Evolutionary conservation across 2,329 filamentous ascomycete genomes (phyloP), one percentile per base, ranked within the genome.

Genomic region (Bipolaris sorokiniana): DNA sequence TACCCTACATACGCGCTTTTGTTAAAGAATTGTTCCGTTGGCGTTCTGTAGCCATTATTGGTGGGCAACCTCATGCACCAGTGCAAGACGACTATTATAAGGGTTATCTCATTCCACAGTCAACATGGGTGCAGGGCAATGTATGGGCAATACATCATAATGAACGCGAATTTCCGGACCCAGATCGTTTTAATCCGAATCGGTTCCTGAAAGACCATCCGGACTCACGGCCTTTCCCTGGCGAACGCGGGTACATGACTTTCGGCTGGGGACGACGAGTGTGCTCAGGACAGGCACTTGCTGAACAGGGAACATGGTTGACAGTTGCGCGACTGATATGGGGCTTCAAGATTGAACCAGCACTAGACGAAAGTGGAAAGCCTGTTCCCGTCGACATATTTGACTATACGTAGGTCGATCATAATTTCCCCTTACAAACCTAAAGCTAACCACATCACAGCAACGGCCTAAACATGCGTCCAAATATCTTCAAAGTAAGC

Each of bases 271-370:
- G 85, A 1, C 77, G 84, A 5, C 77, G 85, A 22, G 79, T 86
- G 41, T 88, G 86, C 67, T 84, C 82, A 3, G 86, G 85, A 0
- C 82, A 84, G 28, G 82, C 85, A 50, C 75, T 87, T 16, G 85
- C 85, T 1, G 85, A 88, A 70, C 83, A 86, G 65, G 83, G 84
- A 5, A 83, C 83, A 0, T 87, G 83, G 79, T 81, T 87, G 64
- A 85, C 82, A 0, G 77, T 87, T 42, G 82, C 83, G 7, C 75
- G 85, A 13, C 65, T 87, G 26, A 74, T 88, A 6, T 87, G 85
- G 83, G 84, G 78, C 0, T 88, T 86, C 64, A 77, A 78, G 52
- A 81, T 86, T 54, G 69, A 77, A 50, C 77, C 78, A 42, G 76
- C 71, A 31, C 53, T 77, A 11, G 77, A 80, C 64, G 64, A 65